These are phyloP conservation scores for Talaromyces sp. DNA, from an alignment of 2,329 filamentous ascomycete genomes.

Conservation along the genomic window DNA sequence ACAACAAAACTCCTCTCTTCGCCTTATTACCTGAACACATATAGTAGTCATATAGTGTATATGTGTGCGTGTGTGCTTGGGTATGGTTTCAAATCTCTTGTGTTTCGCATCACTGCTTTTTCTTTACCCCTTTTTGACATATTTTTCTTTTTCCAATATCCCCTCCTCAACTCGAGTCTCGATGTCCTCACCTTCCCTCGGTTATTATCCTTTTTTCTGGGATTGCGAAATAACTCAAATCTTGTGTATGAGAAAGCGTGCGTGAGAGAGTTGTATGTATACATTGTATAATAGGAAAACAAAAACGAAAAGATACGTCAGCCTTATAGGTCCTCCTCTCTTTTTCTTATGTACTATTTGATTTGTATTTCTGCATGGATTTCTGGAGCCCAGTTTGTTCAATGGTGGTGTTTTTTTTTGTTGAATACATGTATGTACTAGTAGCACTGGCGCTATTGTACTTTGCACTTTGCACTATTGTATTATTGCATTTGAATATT, in stretches of 20 bases:
- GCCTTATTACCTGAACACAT: background rate
- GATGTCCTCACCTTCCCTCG: background rate
- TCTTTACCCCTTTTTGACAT: background rate
- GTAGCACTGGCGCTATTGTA: too few species aligned
- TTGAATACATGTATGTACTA: background rate
- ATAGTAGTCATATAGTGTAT: background rate
- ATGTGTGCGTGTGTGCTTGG: background rate
- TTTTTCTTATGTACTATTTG: background rate
- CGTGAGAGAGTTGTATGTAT: background rate
- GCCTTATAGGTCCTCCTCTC: background rate
- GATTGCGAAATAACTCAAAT: background rate
- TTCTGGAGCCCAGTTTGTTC: background rate
- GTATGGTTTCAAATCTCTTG: background rate
- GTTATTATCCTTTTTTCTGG: background rate
- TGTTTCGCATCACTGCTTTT: background rate
- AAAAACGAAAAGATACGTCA: background rate
- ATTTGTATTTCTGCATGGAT: background rate
- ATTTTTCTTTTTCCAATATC: background rate
- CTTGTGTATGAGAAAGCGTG: background rate
- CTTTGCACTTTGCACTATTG: too few species aligned
- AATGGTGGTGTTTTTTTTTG: background rate
- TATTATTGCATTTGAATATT: background rate
- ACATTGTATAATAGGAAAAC: constrained; percentile 1
- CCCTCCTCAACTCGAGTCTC: background rate
- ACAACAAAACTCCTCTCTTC: background rate